Conservation (phyloP, 1,284 basidiomycete genomes). For the Cryptococcus sp. region DNA sequence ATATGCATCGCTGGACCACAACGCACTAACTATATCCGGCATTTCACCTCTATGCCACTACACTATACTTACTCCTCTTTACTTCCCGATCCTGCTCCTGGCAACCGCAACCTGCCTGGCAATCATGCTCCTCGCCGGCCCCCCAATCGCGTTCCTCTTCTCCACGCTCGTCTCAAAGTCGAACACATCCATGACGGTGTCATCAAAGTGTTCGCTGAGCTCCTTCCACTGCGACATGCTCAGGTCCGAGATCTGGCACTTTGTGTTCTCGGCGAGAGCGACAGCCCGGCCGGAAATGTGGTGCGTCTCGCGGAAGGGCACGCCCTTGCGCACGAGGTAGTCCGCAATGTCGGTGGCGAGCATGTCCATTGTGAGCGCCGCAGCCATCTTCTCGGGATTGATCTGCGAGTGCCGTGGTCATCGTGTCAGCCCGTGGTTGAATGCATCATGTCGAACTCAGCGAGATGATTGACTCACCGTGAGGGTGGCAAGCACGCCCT, state of each 20-base stretch:
- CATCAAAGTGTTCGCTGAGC: constrained; percentile 74
- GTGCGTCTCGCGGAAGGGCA: constrained; percentile 96
- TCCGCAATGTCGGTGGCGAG: constrained; percentile 98
- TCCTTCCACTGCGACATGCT: constrained; percentile 72
- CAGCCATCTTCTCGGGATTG: constrained; percentile 81
- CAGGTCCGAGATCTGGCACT: constrained; percentile 76
- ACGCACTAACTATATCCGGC: neutral
- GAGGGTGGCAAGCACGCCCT: constrained; percentile 88
- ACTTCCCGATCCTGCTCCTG: constrained; percentile 48
- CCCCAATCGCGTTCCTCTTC: constrained; percentile 85
- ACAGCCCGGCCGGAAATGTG: constrained; percentile 96
- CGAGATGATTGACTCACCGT: constrained; percentile 56
- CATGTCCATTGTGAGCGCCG: constrained; percentile 90
- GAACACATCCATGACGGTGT: constrained; percentile 77
- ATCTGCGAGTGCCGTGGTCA: constrained; percentile 56
- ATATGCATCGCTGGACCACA: neutral
- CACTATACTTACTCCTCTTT: too few relatives aligned
- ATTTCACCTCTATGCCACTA: neutral
- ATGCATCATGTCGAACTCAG: neutral
- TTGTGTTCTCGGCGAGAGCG: constrained; percentile 80
- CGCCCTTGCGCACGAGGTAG: constrained; percentile 95
- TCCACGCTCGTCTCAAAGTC: constrained; percentile 93
- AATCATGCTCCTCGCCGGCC: constrained; percentile 79
- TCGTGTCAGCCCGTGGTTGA: neutral
- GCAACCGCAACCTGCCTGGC: constrained; percentile 76